Evolutionary conservation across 108 stramenopile genomes (phyloP).

Genomic region (Fragilariopsis cylindrus): DNA sequence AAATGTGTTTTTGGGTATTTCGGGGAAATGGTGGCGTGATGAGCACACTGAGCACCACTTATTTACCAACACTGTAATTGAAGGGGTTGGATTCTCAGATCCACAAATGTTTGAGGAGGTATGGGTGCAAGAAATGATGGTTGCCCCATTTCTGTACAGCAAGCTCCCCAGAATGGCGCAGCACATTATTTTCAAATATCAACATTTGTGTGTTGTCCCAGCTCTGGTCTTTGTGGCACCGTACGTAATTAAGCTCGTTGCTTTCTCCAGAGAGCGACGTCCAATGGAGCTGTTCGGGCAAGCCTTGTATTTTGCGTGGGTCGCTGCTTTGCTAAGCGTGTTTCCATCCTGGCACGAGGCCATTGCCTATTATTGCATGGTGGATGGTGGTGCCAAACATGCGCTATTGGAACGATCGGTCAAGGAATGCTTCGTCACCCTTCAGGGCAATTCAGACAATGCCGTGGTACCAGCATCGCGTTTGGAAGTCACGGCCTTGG

Average conservation of each 20-base stretch:
- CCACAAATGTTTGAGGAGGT: constrained; percentile 24
- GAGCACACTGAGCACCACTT: constrained; percentile 14
- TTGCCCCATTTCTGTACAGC: constrained; percentile 10
- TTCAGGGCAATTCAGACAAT: too few species aligned
- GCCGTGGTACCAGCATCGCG: too few species aligned
- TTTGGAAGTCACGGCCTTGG: constrained; percentile 23
- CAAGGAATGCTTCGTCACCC: too few species aligned
- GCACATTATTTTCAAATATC: not conserved
- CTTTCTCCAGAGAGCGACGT: not conserved
- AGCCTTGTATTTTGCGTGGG: not conserved
- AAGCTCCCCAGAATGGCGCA: not conserved
- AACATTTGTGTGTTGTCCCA: not conserved
- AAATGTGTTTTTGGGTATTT: not conserved
- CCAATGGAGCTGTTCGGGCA: not conserved
- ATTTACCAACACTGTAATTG: constrained; percentile 18
- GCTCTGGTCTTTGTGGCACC: not conserved
- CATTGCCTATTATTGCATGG: too few species aligned
- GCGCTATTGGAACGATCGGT: too few species aligned
- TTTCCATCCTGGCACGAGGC: not conserved
- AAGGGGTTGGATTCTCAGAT: constrained; percentile 14
- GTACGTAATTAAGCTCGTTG: not conserved
- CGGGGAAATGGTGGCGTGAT: constrained; percentile 18
- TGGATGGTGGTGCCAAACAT: too few species aligned
- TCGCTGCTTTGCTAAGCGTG: not conserved
- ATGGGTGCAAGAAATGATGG: constrained; percentile 7